phyloP scores from a whole-genome alignment of 768 basidiomycete species.

The Hericium alpestre region DNA sequence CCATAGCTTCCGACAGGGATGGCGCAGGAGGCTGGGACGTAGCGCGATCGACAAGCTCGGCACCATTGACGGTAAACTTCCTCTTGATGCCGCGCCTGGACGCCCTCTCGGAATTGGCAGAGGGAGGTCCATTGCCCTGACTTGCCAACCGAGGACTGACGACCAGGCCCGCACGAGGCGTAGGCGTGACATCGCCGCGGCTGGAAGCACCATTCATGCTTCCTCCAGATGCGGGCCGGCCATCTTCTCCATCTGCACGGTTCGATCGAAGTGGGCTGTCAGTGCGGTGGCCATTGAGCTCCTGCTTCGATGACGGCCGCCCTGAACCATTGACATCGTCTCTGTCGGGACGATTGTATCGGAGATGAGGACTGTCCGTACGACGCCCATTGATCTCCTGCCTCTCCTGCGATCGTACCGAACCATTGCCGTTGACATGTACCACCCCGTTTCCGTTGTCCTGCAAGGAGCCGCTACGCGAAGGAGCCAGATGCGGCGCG shows the following conservation, averaged over 20 bases:
- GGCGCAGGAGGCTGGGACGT: conserved; percentile 14
- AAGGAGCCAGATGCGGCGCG: background rate
- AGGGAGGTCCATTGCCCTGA: background rate
- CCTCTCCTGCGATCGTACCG: background rate
- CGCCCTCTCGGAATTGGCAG: background rate
- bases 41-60: background rate
- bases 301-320: background rate
- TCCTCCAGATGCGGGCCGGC: background rate
- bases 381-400: background rate
- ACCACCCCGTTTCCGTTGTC: background rate
- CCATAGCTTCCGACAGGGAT: conserved; percentile 33
- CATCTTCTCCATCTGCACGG: background rate
- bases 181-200: background rate
- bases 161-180: no score
- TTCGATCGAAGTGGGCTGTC: background rate
- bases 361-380: background rate
- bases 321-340: background rate
- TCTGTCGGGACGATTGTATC: background rate
- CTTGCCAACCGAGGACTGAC: background rate
- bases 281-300: background rate
- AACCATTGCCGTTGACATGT: background rate
- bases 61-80: background rate
- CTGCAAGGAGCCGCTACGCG: background rate
- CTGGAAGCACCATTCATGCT: background rate
- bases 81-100: background rate